Evolutionary conservation across 208 protist genomes (phyloP), one percentile per base, ranked within the genome.

Genomic region (Trypanosoma lewisi): DNA sequence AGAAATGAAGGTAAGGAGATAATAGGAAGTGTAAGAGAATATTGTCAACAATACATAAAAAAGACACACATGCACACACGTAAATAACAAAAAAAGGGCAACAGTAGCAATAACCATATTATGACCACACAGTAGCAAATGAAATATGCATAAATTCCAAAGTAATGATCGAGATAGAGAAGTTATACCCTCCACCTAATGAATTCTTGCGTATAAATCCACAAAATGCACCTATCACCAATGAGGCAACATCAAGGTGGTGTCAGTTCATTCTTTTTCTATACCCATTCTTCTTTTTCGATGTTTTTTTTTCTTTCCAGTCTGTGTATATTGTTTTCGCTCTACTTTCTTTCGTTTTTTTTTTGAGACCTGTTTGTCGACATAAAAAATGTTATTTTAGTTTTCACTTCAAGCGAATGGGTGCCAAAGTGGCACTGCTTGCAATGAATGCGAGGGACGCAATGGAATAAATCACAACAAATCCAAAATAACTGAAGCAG

Each of bases 361-460:
- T 62, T 5, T 62, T 21, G 36, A 30, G 3, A 12, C 19, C 12
- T 28, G 21, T 11, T 57, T 33, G 17, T 37, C n/a, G 52, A 1
- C 5, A 27, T 36, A 9, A 36, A 34, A 61, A 34, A 33, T 34
- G n/a, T 39, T 28, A n/a, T 33, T 33, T n/a, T 30, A 12, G 11
- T 4, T 3, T 25, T 69, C 62, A 75, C 53, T 63, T 69, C 19
- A 57, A 30, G n/a, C 62, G 41, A 48, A 75, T 75, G 33, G 57
- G 33, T 6, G 44, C 52, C 23, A 52, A 28, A n/a, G 34, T 52
- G 30, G 62, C 30, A 21, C 62, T 62, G 36, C 59, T 67, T 14
- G 19, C 3, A 4, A 75, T 25, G 42, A 75, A 69, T 11, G 61
- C 52, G 11, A 67, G 9, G 47, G 51, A 55, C 17, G 61, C 39